Evolutionary conservation across 805 yeast genomes (phyloP), one percentile per base, ranked within the genome.

Genomic region (Metschnikowia noctiluminum): DNA sequence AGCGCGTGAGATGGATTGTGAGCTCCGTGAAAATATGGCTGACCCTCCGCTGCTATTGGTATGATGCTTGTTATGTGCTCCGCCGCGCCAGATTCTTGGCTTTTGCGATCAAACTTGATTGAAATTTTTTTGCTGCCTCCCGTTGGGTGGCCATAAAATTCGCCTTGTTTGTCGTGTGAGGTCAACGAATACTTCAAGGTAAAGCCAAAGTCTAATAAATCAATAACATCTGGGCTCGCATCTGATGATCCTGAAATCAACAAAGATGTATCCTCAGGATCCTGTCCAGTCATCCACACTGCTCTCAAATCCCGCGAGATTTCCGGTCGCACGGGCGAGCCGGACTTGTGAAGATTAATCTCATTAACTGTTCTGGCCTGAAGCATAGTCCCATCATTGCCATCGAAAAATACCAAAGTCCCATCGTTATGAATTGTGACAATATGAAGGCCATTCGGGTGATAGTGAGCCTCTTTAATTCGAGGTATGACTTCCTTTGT

Each of bases 341-440:
- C 76, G 3, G 85, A 83, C 16, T 66, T 61, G 58, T 88, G 84
- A 8, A 89, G 79, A 46, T 81, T 78, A 2, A 81, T 72, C 43
- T 87, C 95, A 51, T 78, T 77, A 5, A 85, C 52, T 1, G 87
- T 78, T 56, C 97, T 77, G 0, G 97, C 94, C 46, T 83, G 83
- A 12, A 94, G 71, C 39, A 82, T 67, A 13, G 80, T 79, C 0
- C 95, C 97, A 35, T 83, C 83, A 31, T 82, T 76, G 1, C 89
- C 86, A 65, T 94, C 99, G 97, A 98, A 94, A 61, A 94, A 94
- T 1, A 82, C 96, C 35, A 94, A 60, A 0, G 95, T 79, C 46
- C 92, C 92, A 60, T 91, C 96, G 21, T 73, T 82, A 64, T 92
- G 95, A 2, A 82, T 77, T 0, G 96, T 84, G 16, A 87, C 76